Evolutionary conservation across 2,329 filamentous ascomycete species (phyloP), one percentile per base, ranked within the genome.

Genomic region (Camptophora hylomeconis): DNA sequence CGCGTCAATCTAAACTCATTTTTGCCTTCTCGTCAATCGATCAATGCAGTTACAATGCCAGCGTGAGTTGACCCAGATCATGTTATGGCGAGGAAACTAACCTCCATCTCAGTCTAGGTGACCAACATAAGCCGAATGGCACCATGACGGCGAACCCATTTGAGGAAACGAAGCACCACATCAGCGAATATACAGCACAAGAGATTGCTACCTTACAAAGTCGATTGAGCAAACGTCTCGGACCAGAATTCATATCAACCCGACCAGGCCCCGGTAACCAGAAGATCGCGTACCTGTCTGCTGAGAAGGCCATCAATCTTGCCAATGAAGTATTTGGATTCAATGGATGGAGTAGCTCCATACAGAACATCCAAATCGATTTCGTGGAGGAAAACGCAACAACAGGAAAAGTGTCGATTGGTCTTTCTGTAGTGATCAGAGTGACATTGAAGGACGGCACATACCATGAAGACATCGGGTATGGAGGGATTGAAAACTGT

Each of bases 391-490:
- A 94, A 56, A 75, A 78, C 45, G 69, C 75, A 10, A 69, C 76
- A 45, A 84, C 75, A 6, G 69, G 77, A 36, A 87, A 77, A 51
- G 75, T 94, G 44, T 84, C 71, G 39, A 64, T 95, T 19, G 89
- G 89, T 0, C 54, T 98, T 20, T 92, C 83, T 1, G 86, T 94
- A 29, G 83, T 92, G 37, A 75, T 95, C 33, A 73, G 89, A 33
- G 79, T 98, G 18, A 93, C 84, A 2, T 58, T 98, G 30, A 78
- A 76, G 38, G 87, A 95, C 56, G 89, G 89, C 25, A 89, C 87
- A n/a, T 95, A 75, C 50, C 89, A 95, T 51, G 89, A 98, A 67
- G 89, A 98, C 50, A 79, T 95, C 38, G 89, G 89, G 16, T 98
- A 98, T 48, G 89, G 89, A 5, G 81, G 89, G 42, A 92, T 92